These are phyloP conservation scores for Blastocystis sp. DNA, from an alignment of 352 stramenopile species.

Conservation along the genomic window DNA sequence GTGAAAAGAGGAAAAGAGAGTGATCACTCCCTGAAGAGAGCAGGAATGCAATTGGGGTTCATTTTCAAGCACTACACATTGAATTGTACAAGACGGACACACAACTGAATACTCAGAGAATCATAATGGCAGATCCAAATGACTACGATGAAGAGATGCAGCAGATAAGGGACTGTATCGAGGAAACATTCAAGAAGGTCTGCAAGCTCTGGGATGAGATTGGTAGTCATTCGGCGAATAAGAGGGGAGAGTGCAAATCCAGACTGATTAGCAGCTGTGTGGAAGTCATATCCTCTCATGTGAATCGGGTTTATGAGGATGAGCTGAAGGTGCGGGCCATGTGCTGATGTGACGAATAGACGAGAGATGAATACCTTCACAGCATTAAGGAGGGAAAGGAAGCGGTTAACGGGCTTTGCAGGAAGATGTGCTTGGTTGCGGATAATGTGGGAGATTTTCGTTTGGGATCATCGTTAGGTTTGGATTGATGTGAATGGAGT, in stretches of 20 bases:
- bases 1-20: too few species aligned
- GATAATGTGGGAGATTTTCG: too few species aligned
- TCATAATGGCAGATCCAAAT: not conserved
- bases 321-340: not conserved
- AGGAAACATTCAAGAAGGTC: slow-evolving; percentile 26
- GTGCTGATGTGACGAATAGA: not conserved
- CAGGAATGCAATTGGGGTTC: too few species aligned
- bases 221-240: not conserved
- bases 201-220: slow-evolving; percentile 33
- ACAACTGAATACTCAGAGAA: not conserved
- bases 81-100: too few species aligned
- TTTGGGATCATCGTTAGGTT: not conserved
- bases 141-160: slow-evolving; percentile 11
- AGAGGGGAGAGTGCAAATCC: slow-evolving; percentile 3
- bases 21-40: too few species aligned
- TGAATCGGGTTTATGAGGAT: slow-evolving; percentile 5
- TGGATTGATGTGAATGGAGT: slow-evolving; percentile 34
- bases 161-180: slow-evolving; percentile 5
- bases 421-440: not conserved
- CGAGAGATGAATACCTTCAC: not conserved
- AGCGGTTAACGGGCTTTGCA: not conserved
- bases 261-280: not conserved
- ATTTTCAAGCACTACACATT: too few species aligned
- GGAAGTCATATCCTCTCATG: not conserved
- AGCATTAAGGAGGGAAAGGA: slow-evolving; percentile 19